phyloP scores from a whole-genome alignment of 2,329 filamentous ascomycete genomes.

The Arthrinium puccinioides region DNA sequence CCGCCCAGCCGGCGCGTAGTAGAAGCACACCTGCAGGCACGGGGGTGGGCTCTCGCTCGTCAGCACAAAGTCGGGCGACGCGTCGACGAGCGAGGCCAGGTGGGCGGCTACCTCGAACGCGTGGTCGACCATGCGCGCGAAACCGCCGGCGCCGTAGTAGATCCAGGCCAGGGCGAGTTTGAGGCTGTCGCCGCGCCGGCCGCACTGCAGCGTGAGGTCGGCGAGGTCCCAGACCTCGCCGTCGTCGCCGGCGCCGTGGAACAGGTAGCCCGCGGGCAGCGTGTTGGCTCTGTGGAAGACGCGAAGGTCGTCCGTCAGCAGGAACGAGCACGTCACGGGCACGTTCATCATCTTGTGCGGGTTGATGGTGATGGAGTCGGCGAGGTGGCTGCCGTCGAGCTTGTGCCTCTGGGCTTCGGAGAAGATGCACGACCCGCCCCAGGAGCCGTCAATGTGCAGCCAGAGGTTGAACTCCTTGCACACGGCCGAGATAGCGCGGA shows the following conservation, averaged over 20 bases:
- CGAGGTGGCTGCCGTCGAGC: conserved; percentile 63
- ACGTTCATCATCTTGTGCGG: conserved; percentile 97
- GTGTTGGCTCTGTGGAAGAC: conserved; percentile 81
- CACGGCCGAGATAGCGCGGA: conserved; percentile 60
- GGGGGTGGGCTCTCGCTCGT: conserved; percentile 72
- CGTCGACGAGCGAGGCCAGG: conserved; percentile 53
- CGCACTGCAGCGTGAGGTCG: conserved; percentile 89
- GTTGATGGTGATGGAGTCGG: conserved; percentile 80
- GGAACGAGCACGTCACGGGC: conserved; percentile 83
- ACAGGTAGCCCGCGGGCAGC: conserved; percentile 78
- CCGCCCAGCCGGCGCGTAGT: conserved; percentile 58
- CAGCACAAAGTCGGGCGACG: conserved; percentile 56
- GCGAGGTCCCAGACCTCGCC: conserved; percentile 78
- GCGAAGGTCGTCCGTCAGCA: conserved; percentile 69
- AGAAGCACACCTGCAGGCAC: conserved; percentile 93
- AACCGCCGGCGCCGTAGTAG: conserved; percentile 76
- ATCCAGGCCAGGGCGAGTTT: conserved; percentile 87
- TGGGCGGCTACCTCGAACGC: conserved; percentile 67
- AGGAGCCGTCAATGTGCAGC: conserved; percentile 89
- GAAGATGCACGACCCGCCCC: conserved; percentile 83
- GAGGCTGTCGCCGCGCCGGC: conserved; percentile 73
- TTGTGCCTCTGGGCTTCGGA: conserved; percentile 55
- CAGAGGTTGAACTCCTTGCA: conserved; percentile 70
- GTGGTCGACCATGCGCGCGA: conserved; percentile 59
- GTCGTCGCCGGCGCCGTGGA: conserved; percentile 47